Percentiles rank a stretch among this genome's conserved stretches.
phyloP scores from a whole-genome alignment of 208 protist genomes.

The Leishmania lainsoni region DNA sequence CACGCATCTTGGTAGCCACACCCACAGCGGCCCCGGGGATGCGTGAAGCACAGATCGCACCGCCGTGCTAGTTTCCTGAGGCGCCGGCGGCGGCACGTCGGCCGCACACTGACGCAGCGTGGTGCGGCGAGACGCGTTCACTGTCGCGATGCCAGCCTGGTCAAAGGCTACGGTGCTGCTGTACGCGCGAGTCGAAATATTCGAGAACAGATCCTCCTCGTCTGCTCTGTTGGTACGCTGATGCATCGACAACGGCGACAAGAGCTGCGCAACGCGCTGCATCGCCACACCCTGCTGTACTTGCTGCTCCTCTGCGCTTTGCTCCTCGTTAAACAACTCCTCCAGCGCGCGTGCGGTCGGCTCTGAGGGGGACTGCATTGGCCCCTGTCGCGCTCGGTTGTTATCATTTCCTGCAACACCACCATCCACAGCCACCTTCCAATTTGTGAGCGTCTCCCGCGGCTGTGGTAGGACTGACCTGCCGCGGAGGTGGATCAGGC shows the following conservation, averaged over 20 bases:
- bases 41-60: background rate
- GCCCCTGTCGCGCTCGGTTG: background rate
- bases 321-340: constrained; percentile 5
- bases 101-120: background rate
- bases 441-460: background rate
- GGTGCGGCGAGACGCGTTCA: background rate
- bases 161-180: background rate
- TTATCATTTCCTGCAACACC: background rate
- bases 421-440: background rate
- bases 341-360: background rate
- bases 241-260: background rate
- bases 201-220: constrained; percentile 5
- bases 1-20: constrained; percentile 17
- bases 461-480: background rate
- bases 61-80: background rate
- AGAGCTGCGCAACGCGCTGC: background rate
- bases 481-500: background rate
- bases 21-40: background rate
- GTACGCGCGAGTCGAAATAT: background rate
- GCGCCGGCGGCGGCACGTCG: background rate
- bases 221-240: background rate
- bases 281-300: background rate
- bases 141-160: background rate
- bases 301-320: background rate
- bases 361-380: background rate